Percentiles rank a stretch among this genome's conserved stretches.
Conservation (phyloP, 176 grass and related monocot species). For the Canna indica region DNA sequence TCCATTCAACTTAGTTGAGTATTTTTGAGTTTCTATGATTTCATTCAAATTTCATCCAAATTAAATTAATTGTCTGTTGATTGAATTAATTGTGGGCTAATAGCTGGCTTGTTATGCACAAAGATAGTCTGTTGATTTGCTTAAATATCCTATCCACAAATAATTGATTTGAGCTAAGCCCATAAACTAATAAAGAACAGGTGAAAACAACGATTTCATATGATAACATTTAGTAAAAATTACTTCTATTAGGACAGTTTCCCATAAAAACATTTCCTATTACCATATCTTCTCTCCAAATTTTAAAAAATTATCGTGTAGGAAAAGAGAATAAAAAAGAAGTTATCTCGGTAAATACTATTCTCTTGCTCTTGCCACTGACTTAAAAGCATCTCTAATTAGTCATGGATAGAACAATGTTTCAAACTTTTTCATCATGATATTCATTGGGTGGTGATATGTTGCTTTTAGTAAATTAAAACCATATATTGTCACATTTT, state of each 20-base stretch:
- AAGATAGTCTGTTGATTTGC: neutral
- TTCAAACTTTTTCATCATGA: neutral
- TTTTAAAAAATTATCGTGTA: no score
- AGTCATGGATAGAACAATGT: no score
- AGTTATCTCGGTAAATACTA: neutral
- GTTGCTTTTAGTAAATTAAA: neutral
- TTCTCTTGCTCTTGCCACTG: neutral
- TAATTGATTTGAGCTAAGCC: neutral
- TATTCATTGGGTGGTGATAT: neutral
- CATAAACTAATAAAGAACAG: no score
- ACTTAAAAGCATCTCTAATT: neutral
- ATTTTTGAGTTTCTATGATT: no score
- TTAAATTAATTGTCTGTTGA: no score
- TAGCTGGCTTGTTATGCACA: neutral
- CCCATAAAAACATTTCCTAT: no score
- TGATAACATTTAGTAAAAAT: no score
- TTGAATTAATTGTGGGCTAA: neutral
- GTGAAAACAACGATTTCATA: no score
- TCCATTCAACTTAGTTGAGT: no score
- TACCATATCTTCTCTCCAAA: neutral
- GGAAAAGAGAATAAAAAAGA: neutral
- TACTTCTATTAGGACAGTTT: no score
- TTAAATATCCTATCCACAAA: neutral
- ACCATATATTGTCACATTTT: neutral
- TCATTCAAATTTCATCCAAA: no score